Evolutionary conservation across 2,329 filamentous ascomycete species (phyloP).

Genomic region (Karstenula rhodostoma): DNA sequence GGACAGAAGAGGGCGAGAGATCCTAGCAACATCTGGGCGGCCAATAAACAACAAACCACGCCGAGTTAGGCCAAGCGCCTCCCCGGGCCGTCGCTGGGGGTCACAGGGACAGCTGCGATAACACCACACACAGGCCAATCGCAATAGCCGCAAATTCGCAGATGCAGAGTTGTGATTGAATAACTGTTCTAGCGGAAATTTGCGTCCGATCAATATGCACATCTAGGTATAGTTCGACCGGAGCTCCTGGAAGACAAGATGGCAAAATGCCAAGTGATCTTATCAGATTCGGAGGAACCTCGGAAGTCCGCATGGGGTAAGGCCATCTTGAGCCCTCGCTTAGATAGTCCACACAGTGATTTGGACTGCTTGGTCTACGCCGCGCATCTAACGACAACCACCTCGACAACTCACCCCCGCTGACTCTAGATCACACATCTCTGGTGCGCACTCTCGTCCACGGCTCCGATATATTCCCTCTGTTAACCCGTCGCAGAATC

Average conservation of each 20-base stretch:
- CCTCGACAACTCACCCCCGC: slow-evolving; percentile 44
- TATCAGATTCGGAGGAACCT: slow-evolving; percentile 36
- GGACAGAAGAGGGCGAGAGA: slow-evolving; percentile 24
- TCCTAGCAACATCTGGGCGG: slow-evolving; percentile 14
- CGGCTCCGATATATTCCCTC: slow-evolving; percentile 4
- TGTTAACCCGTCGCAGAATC: slow-evolving; percentile 50
- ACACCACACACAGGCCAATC: background rate
- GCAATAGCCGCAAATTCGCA: background rate
- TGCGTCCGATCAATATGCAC: background rate
- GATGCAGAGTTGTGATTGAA: too few species aligned
- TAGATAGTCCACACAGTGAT: slow-evolving; percentile 33
- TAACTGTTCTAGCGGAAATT: too few species aligned
- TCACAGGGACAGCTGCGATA: slow-evolving; percentile 22
- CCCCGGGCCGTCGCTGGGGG: background rate
- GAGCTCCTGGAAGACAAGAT: background rate
- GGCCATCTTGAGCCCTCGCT: slow-evolving; percentile 7
- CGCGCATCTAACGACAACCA: slow-evolving; percentile 34
- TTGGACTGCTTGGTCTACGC: slow-evolving; percentile 30
- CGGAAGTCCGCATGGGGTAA: slow-evolving; percentile 14
- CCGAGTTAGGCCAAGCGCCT: slow-evolving; percentile 20
- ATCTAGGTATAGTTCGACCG: background rate
- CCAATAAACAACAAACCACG: slow-evolving; percentile 27
- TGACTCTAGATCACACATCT: slow-evolving; percentile 49
- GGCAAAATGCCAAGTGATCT: slow-evolving; percentile 28
- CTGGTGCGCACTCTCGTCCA: slow-evolving; percentile 38